Conservation (phyloP, 1,284 basidiomycete genomes). For the Marasmius tenuissimus region DNA sequence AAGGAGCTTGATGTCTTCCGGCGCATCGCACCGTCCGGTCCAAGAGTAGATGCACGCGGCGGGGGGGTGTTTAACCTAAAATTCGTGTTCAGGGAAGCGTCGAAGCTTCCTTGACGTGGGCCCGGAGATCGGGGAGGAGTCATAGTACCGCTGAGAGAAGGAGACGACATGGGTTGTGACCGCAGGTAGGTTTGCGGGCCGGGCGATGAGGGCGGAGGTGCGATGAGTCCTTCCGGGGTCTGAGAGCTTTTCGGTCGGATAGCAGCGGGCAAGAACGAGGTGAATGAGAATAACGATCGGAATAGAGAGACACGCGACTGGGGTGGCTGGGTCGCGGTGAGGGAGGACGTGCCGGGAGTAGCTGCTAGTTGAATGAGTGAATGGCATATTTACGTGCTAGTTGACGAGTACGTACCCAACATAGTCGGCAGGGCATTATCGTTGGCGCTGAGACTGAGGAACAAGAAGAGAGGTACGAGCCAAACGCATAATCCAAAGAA, state of each 20-base stretch:
- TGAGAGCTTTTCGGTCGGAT: conserved; percentile 31
- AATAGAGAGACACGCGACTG: conserved; percentile 55
- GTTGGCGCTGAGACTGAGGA: conserved; percentile 91
- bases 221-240: conserved; percentile 59
- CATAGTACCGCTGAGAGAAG: background rate
- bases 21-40: background rate
- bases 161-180: background rate
- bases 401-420: conserved; percentile 30
- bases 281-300: conserved; percentile 57
- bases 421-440: conserved; percentile 85
- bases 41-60: background rate
- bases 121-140: conserved; percentile 9
- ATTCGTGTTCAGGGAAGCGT: background rate
- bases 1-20: background rate
- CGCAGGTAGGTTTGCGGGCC: conserved; percentile 9
- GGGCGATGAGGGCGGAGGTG: conserved; percentile 45
- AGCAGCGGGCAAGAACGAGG: conserved; percentile 35
- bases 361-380: conserved; percentile 22
- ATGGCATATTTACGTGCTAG: conserved; percentile 1
- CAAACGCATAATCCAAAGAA: conserved; percentile 94
- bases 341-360: conserved; percentile 36
- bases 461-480: conserved; percentile 88
- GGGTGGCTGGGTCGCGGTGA: conserved; percentile 24
- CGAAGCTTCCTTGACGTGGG: background rate
- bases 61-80: conserved; percentile 3